Evolutionary conservation across 2,329 filamentous ascomycete species (phyloP).

Genomic region (Periconia digitata): DNA sequence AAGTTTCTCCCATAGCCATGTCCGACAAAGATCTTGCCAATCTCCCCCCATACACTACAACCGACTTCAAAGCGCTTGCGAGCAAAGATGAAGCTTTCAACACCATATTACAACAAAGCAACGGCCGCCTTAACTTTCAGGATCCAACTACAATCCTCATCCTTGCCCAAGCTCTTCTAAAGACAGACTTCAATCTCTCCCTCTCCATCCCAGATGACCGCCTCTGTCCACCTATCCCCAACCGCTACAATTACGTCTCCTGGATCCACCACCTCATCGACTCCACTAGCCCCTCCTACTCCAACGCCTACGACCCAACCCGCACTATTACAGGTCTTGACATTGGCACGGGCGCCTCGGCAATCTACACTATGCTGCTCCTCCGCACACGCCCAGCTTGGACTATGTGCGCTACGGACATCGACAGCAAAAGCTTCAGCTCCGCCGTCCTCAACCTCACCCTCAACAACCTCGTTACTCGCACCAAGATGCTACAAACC

Average conservation of each 20-base stretch:
- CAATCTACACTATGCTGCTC: slow-evolving; percentile 86
- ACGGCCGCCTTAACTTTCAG: slow-evolving; percentile 74
- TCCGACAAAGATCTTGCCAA: background rate
- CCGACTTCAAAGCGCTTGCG: slow-evolving; percentile 63
- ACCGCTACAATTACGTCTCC: slow-evolving; percentile 83
- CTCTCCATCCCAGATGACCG: slow-evolving; percentile 75
- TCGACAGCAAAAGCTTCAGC: slow-evolving; percentile 69
- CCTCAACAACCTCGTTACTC: slow-evolving; percentile 63
- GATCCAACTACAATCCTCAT: slow-evolving; percentile 73
- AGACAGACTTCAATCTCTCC: slow-evolving; percentile 70
- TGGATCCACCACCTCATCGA: slow-evolving; percentile 86
- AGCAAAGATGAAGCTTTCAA: slow-evolving; percentile 62
- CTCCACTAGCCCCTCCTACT: slow-evolving; percentile 57
- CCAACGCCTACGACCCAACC: slow-evolving; percentile 50
- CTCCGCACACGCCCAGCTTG: slow-evolving; percentile 68
- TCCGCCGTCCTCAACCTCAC: slow-evolving; percentile 69
- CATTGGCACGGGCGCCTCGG: slow-evolving; percentile 86
- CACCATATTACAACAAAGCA: slow-evolving; percentile 47
- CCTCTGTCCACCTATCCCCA: slow-evolving; percentile 77
- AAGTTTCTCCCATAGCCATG: background rate
- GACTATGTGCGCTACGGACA: slow-evolving; percentile 61
- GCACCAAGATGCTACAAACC: slow-evolving; percentile 66
- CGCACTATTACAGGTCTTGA: slow-evolving; percentile 71
- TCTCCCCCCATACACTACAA: slow-evolving; percentile 51
- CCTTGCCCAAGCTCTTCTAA: slow-evolving; percentile 77